A percentile compares a stretch with the other conserved stretches of the same genome.
Evolutionary conservation across 495 filamentous ascomycete genomes (phyloP).

Genomic region (Zalerion maritima): DNA sequence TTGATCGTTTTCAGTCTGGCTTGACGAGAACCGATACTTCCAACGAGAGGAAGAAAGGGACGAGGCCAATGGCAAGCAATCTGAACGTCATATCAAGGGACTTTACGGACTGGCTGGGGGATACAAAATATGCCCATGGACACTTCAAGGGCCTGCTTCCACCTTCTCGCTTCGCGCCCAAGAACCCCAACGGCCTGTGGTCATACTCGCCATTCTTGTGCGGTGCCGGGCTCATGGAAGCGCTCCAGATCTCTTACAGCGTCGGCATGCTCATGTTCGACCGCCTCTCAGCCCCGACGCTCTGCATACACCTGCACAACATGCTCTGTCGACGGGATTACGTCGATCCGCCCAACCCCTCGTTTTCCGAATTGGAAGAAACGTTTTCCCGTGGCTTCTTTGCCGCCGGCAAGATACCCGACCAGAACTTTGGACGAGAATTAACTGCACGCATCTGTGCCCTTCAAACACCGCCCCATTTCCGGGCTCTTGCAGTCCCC

Average conservation of each 20-base stretch:
- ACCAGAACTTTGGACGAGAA: constrained; percentile 14
- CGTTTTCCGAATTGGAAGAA: constrained; percentile 12
- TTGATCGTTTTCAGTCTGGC: constrained; percentile 14
- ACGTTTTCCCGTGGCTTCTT: constrained; percentile 14
- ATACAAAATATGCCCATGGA: constrained; percentile 24
- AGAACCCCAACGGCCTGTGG: constrained; percentile 32
- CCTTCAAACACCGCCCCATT: too few species aligned
- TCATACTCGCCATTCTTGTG: constrained; percentile 37
- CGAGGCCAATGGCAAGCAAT: constrained; percentile 5
- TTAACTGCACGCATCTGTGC: too few species aligned
- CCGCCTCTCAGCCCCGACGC: constrained; percentile 17
- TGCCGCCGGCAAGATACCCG: constrained; percentile 15
- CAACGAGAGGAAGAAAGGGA: constrained; percentile 18
- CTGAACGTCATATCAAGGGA: constrained; percentile 14
- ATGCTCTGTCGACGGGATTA: constrained; percentile 27
- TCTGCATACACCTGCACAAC: constrained; percentile 30
- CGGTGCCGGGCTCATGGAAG: constrained; percentile 28
- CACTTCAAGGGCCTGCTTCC: constrained; percentile 19
- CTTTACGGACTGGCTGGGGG: constrained; percentile 27
- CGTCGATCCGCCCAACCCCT: constrained; percentile 13
- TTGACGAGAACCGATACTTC: constrained; percentile 15
- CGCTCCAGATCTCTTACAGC: constrained; percentile 19
- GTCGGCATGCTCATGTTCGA: constrained; percentile 20
- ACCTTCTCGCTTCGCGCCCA: constrained; percentile 27
- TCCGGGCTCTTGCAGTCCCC: too few species aligned